Evolutionary conservation across 495 filamentous ascomycete genomes (phyloP).

Genomic region (Platismatia glauca): DNA sequence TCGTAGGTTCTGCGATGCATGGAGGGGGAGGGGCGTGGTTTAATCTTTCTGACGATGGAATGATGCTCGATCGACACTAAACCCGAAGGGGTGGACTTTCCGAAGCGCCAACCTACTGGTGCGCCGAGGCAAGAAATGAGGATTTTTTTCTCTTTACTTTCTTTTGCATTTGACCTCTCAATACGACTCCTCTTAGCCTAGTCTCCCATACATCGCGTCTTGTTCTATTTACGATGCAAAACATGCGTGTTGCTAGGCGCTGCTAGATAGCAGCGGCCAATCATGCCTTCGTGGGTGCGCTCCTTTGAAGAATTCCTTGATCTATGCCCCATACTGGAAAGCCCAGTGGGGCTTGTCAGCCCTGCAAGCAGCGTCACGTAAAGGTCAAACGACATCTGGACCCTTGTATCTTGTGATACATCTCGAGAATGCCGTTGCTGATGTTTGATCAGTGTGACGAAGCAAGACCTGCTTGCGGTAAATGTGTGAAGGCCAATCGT

Average conservation of each 20-base stretch:
- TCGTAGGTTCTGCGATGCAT: no score
- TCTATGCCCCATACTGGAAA: constrained; percentile 20
- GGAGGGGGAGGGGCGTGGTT: no score
- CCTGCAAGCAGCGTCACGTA: constrained; percentile 18
- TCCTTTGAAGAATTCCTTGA: not conserved
- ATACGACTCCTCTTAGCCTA: not conserved
- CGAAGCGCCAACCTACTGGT: not conserved
- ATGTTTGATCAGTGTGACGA: constrained; percentile 19
- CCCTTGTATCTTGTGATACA: no score
- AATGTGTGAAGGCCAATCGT: constrained; percentile 16
- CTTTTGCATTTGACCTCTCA: not conserved
- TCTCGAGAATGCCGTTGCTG: not conserved
- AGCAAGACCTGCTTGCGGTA: constrained; percentile 19
- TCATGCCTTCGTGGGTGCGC: not conserved
- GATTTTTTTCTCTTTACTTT: not conserved
- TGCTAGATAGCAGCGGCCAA: not conserved
- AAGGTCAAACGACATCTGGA: constrained; percentile 10
- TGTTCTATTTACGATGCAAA: not conserved
- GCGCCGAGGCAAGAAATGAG: no score
- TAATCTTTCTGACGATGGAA: no score
- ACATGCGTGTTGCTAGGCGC: not conserved
- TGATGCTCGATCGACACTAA: no score
- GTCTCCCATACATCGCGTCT: not conserved
- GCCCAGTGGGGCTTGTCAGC: constrained; percentile 20
- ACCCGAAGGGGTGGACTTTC: not conserved